Evolutionary conservation across 139 green algal species (phyloP), one percentile per base, ranked within the genome.

Genomic region (Chlorella sp.): DNA sequence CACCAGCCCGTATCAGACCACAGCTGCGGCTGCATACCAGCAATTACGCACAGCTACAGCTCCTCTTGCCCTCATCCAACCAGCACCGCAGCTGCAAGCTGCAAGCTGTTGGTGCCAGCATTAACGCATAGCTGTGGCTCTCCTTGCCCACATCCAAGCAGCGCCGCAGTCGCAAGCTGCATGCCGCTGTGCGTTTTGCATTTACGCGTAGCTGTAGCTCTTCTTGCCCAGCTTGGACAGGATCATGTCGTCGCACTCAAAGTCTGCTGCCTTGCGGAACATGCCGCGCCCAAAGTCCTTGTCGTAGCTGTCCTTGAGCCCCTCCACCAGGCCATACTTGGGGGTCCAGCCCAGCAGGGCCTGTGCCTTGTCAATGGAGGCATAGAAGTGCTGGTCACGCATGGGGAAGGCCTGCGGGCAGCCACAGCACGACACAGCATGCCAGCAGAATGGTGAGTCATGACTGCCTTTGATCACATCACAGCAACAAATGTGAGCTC

Each of bases 321-420:
- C 94, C 31, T 95, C 91, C 2, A 97, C 67, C 29, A 98, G 81
- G 59, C 85, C 82, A 73, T 91, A 98, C 80, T 98, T 79, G 31
- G 94, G 94, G 27, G 66, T 82, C 94, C 94, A 98, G 69, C 88
- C 89, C 49, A 98, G 87, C 14, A 96, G 88, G 2, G 67, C 70
- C 78, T 89, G 76, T 5, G 85, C 85, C 90, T 98, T 98, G 75
- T 96, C 88, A 30, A 98, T 82, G 5, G 89, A 96, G 0, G 94
- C 80, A 73, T 97, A 98, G 82, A 98, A 98, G 84, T 98, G 94
- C 88, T 98, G 93, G 78, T 96, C 91, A 60, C 94, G 86, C 82
- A 98, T 84, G 32, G 94, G 94, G 93, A 98, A 98, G 3, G 93
- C 80, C 88, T 97, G 59, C 59, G 23, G 23, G 5, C 14, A 31